Evolutionary conservation across 257 asterid genomes (phyloP).

Genomic region (Ocimum tenuiflorum): DNA sequence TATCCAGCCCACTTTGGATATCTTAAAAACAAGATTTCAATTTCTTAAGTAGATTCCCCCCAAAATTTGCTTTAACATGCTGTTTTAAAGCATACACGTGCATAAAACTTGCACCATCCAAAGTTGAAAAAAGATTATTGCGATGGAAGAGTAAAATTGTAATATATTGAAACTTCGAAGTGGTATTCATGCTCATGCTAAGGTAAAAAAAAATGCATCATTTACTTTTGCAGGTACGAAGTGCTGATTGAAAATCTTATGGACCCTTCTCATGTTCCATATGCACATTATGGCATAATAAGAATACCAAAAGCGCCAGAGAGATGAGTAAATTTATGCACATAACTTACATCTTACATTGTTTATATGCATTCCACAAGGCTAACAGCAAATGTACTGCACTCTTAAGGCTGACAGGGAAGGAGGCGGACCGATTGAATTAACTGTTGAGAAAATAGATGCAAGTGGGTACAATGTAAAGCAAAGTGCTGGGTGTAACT

Average conservation of each 20-base stretch:
- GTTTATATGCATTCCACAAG: background rate
- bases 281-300: constrained; percentile 87
- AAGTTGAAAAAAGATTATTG: too few relatives aligned
- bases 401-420: constrained; percentile 82
- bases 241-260: constrained; percentile 78
- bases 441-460: constrained; percentile 39
- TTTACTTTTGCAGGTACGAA: constrained; percentile 57
- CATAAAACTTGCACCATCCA: too few relatives aligned
- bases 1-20: too few relatives aligned
- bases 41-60: background rate
- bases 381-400: constrained; percentile 40
- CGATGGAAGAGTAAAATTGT: too few relatives aligned
- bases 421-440: constrained; percentile 74
- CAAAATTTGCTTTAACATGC: background rate
- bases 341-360: constrained; percentile 1
- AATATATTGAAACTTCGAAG: background rate
- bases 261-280: constrained; percentile 97
- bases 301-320: constrained; percentile 42
- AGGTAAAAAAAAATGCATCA: background rate
- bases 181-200: background rate
- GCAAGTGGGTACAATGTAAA: constrained; percentile 50
- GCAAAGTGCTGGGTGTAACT: constrained; percentile 30
- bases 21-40: background rate
- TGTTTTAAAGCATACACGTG: background rate
- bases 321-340: constrained; percentile 53